Evolutionary conservation across 1,139 yeast species (phyloP).

Genomic region (Pichia inconspicua): DNA sequence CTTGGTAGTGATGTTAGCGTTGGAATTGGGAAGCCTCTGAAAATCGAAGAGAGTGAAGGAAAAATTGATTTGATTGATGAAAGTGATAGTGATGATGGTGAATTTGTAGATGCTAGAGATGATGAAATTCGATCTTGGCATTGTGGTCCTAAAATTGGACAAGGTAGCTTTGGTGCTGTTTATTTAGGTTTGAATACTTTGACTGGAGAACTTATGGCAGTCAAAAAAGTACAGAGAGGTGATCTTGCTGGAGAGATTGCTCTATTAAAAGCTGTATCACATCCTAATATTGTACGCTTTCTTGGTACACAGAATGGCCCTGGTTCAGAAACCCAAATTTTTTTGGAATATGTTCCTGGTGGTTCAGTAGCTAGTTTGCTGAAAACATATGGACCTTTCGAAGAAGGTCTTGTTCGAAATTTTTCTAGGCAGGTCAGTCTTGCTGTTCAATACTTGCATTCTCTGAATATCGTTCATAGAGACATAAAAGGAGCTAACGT

Average conservation of each 20-base stretch:
- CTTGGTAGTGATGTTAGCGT: slow-evolving; percentile 5
- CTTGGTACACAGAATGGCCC: slow-evolving; percentile 44
- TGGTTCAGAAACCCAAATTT: slow-evolving; percentile 67
- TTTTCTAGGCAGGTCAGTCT: slow-evolving; percentile 78
- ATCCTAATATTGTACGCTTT: slow-evolving; percentile 87
- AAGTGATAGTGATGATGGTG: slow-evolving; percentile 22
- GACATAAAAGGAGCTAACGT: slow-evolving; percentile 94
- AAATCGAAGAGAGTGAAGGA: slow-evolving; percentile 2
- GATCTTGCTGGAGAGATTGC: slow-evolving; percentile 78
- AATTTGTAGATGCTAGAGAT: slow-evolving; percentile 12
- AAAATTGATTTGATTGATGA: slow-evolving; percentile 26
- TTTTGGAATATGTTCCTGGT: slow-evolving; percentile 92
- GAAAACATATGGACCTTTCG: slow-evolving; percentile 82
- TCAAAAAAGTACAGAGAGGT: slow-evolving; percentile 92
- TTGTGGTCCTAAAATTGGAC: slow-evolving; percentile 86
- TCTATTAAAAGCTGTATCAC: slow-evolving; percentile 70
- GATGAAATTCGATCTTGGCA: slow-evolving; percentile 51
- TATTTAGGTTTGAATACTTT: slow-evolving; percentile 85
- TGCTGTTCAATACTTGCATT: slow-evolving; percentile 75
- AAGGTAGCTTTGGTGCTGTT: slow-evolving; percentile 93
- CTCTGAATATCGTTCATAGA: slow-evolving; percentile 77
- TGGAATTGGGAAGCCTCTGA: slow-evolving; percentile 23
- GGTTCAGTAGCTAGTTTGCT: slow-evolving; percentile 89
- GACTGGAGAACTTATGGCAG: slow-evolving; percentile 96
- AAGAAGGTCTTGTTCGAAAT: slow-evolving; percentile 77